Conservation (phyloP, 2,329 filamentous ascomycete species). For the Aschersonia sp. region DNA sequence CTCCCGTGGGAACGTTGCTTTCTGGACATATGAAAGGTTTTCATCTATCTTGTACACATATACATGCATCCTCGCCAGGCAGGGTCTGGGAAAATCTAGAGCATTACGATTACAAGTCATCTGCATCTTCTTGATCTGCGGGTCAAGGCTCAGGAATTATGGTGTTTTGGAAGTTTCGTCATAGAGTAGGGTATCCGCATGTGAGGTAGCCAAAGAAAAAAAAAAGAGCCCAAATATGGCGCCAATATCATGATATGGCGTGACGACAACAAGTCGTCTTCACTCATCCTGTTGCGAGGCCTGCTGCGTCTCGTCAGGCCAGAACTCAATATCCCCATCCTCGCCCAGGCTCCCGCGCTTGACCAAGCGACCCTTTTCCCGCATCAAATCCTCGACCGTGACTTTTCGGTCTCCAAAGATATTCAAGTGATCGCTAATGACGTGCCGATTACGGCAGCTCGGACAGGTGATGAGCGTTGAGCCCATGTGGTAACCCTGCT, state of each 20-base stretch:
- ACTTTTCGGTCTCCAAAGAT: slow-evolving; percentile 60
- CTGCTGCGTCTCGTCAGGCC: slow-evolving; percentile 50
- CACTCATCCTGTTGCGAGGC: too few species aligned
- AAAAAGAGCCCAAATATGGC: background rate
- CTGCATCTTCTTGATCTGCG: too few species aligned
- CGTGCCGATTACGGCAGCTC: slow-evolving; percentile 68
- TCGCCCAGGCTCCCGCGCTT: slow-evolving; percentile 57
- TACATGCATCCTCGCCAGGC: too few species aligned
- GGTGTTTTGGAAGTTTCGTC: too few species aligned
- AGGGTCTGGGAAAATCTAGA: too few species aligned
- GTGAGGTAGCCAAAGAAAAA: background rate
- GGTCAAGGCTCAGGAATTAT: too few species aligned
- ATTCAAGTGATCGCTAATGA: slow-evolving; percentile 79
- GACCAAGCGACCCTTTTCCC: slow-evolving; percentile 59
- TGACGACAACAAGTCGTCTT: too few species aligned
- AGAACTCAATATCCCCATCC: slow-evolving; percentile 85
- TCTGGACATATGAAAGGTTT: background rate
- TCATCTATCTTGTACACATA: too few species aligned
- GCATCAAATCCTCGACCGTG: slow-evolving; percentile 66
- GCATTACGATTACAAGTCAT: too few species aligned
- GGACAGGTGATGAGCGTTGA: slow-evolving; percentile 85
- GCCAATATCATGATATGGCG: too few species aligned
- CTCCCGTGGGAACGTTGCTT: background rate
- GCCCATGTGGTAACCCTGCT: slow-evolving; percentile 89
- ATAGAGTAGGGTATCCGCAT: background rate